Evolutionary conservation across 768 basidiomycete species (phyloP).

Genomic region (Hygrophorus pudorinus): DNA sequence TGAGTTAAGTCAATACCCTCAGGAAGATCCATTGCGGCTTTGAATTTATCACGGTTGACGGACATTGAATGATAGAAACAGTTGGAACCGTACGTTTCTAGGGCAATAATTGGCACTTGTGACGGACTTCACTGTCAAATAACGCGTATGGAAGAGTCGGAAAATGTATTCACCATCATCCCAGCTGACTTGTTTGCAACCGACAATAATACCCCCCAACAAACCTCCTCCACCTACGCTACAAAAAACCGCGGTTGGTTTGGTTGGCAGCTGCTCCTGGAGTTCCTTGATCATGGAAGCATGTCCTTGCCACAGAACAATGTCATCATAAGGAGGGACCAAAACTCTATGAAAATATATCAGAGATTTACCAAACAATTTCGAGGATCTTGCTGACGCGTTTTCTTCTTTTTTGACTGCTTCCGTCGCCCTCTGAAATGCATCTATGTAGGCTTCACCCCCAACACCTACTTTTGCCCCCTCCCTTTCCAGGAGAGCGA

Average conservation of each 20-base stretch:
- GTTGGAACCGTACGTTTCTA: conserved; percentile 66
- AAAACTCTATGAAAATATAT: conserved; percentile 35
- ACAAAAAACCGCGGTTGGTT: conserved; percentile 68
- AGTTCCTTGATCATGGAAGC: conserved; percentile 67
- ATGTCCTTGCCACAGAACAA: conserved; percentile 65
- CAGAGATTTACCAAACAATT: background rate
- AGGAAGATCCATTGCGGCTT: conserved; percentile 24
- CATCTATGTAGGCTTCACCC: conserved; percentile 50
- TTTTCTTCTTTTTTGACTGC: conserved; percentile 33
- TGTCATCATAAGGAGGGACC: conserved; percentile 65
- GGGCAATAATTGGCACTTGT: conserved; percentile 52
- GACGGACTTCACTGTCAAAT: conserved; percentile 11
- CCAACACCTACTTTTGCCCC: conserved; percentile 48
- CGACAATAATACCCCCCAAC: conserved; percentile 57
- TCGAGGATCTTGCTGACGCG: conserved; percentile 33
- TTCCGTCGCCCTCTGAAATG: conserved; percentile 39
- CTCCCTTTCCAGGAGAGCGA: conserved; percentile 40
- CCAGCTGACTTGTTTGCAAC: conserved; percentile 59
- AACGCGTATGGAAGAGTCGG: conserved; percentile 1
- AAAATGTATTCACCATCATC: conserved; percentile 43
- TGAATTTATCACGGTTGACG: conserved; percentile 37
- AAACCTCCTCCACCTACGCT: conserved; percentile 71
- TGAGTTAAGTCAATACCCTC: conserved; percentile 31
- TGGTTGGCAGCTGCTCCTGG: conserved; percentile 35
- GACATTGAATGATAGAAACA: conserved; percentile 65